Base-by-base conservation (phyloP, 257 asterid genomes). In the Thymus mandschuricus region DNA sequence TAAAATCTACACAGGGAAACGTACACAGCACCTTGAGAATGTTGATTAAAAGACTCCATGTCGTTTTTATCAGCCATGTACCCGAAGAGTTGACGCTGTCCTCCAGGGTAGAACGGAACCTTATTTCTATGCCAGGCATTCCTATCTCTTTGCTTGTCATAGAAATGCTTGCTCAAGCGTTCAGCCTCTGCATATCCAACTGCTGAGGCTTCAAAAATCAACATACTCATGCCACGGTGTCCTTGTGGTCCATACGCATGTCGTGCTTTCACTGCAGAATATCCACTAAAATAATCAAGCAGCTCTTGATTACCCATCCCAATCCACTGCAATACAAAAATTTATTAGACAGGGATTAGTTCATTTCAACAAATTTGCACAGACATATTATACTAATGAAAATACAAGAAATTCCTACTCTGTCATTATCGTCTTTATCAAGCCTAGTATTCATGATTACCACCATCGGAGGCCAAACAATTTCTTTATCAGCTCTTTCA, bases 221-320 rank as follows among this genome's bases (percentile, higher is more conserved):
- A 40, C 2, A 78, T 68, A 51, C 87, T 82, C 54, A 84, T 80
- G 68, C 92, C 94, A 9, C 88, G 83, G 80, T 89, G 92, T 59
- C 92, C 90, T 59, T 74, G 80, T 52, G 95, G 92, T 50, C 90
- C 90, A 65, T 87, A 89, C n/a, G 92, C 80, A 74, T 85, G 86
- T 0, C 84, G 66, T 33, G 87, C 82, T 86, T 70, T 79, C 0
- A 13, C 48, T 27, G 83, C 81, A 60, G 80, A 62, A 68, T 80
- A 85, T 30, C 52, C 55, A 56, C 69, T 59, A 72, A 89, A 87
- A 58, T 66, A 77, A 1, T 79, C 83, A 1, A 75, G 80, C 64
- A 89, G 84, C 77, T 87, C 92, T 59, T 78, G 86, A 71, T 81
- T 87, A 8, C 89, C 92, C 96, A 89, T 87, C 45, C 94, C 96